Base-by-base conservation (phyloP, 164 flowering plant genomes). In the Magnolia kwangsiensis region DNA sequence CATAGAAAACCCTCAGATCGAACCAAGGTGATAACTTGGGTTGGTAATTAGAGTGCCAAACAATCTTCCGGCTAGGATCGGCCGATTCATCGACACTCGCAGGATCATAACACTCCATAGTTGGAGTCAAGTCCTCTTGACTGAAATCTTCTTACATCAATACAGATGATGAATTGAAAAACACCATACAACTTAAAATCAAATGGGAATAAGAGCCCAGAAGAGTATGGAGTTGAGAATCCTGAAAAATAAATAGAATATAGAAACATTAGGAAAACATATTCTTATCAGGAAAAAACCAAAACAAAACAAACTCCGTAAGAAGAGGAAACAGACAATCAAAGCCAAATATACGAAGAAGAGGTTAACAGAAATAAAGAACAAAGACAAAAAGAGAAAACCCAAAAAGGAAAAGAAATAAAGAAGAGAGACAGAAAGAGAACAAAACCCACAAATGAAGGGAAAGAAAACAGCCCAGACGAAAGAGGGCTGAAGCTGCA, bases 1-100 rank as follows among this genome's bases (percentile, higher is more conserved):
- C 92, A 80, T 89, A 94, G 72, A 94, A 90, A 8, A 94, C 98
- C 81, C 95, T 87, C 79, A 91, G 75, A 80, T 92, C 92, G 66
- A 94, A 84, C 97, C 97, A 92, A n/a, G 89, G 74, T 5, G 84
- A 82, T 13, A 84, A 75, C 80, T 82, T 82, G 49, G 84, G 83
- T 74, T 82, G 84, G 79, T 81, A 79, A 73, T 76, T 51, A 4
- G 83, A 75, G 72, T 72, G 78, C 78, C 82, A 79, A n/a, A 71
- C 19, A 13, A 75, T 61, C 55, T 72, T 76, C 76, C 78, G 83
- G 31, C 86, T 84, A 64, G 83, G 80, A 51, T 81, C 82, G 0
- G 63, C 78, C 3, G 59, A 66, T 67, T 78, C 92, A 75, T 85
- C 77, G 21, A 81, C 86, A 65, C 78, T 81, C 51, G 76, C 75